phyloP scores from a whole-genome alignment of 805 yeast species.

The Danielozyma ontarioensis region DNA sequence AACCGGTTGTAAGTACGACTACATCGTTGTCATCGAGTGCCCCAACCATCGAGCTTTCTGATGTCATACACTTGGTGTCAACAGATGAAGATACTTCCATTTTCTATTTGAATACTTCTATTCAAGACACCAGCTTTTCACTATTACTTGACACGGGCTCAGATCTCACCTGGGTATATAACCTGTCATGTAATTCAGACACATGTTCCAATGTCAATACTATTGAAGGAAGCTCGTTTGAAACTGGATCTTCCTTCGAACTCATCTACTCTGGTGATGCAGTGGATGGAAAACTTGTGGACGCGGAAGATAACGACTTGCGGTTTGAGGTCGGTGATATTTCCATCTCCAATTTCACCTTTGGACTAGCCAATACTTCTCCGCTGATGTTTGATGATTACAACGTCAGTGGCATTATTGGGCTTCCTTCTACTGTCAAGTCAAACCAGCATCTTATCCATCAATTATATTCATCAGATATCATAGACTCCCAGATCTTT shows the following conservation, averaged over 20 bases:
- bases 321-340: slow-evolving; percentile 29
- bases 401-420: slow-evolving; percentile 56
- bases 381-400: slow-evolving; percentile 50
- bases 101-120: slow-evolving; percentile 7
- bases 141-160: slow-evolving; percentile 63
- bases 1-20: not conserved
- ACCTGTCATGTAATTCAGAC: slow-evolving; percentile 38
- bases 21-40: not conserved
- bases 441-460: slow-evolving; percentile 36
- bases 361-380: slow-evolving; percentile 51
- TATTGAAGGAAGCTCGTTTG: too few relatives aligned
- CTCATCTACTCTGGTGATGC: slow-evolving; percentile 51
- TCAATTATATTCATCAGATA: slow-evolving; percentile 27
- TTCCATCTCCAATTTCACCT: slow-evolving; percentile 32
- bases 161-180: slow-evolving; percentile 60
- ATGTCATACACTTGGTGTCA: slow-evolving; percentile 3
- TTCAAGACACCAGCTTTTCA: slow-evolving; percentile 24
- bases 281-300: slow-evolving; percentile 46
- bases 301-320: slow-evolving; percentile 21
- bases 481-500: slow-evolving; percentile 36
- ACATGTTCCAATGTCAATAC: too few relatives aligned
- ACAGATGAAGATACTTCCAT: slow-evolving; percentile 9
- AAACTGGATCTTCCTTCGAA: too few relatives aligned
- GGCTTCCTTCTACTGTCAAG: slow-evolving; percentile 44
- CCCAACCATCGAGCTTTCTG: slow-evolving; percentile 2